A percentile compares a stretch with the other conserved stretches of the same genome.
Conservation (phyloP, 2,329 filamentous ascomycete species). For the Escovopsis sp. region DNA sequence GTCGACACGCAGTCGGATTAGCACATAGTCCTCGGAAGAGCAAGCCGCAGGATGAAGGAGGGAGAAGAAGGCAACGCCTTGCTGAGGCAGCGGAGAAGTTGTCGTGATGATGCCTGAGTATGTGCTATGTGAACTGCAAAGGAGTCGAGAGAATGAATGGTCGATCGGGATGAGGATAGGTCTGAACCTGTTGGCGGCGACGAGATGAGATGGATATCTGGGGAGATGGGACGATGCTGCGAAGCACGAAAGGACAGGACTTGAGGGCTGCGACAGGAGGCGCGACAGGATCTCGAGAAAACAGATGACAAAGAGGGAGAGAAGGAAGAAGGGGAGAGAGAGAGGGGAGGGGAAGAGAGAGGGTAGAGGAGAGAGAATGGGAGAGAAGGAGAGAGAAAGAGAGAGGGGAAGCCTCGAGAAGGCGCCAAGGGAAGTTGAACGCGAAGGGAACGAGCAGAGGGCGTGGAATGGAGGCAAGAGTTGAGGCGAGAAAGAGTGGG, state of each 20-base stretch:
- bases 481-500: constrained; percentile 1
- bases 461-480: too few species aligned
- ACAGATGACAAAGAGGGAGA: too few species aligned
- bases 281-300: constrained; percentile 1
- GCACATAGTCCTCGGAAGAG: constrained; percentile 19
- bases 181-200: too few species aligned
- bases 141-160: constrained; percentile 1
- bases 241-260: too few species aligned
- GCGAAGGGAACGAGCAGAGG: too few species aligned
- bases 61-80: background rate
- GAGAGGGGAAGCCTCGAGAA: constrained; percentile 1
- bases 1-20: constrained; percentile 13
- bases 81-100: constrained; percentile 2
- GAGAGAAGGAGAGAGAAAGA: constrained; percentile 4
- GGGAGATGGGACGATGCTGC: constrained; percentile 1
- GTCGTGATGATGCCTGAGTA: background rate
- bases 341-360: background rate
- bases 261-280: constrained; percentile 4
- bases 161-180: constrained; percentile 1
- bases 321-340: background rate
- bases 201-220: background rate
- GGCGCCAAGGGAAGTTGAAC: background rate
- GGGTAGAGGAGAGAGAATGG: constrained; percentile 4
- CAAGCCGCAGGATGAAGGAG: constrained; percentile 1
- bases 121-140: constrained; percentile 1